Evolutionary conservation across 345 rosid species (phyloP), one percentile per base, ranked within the genome.

Genomic region (Limnanthes douglasii): DNA sequence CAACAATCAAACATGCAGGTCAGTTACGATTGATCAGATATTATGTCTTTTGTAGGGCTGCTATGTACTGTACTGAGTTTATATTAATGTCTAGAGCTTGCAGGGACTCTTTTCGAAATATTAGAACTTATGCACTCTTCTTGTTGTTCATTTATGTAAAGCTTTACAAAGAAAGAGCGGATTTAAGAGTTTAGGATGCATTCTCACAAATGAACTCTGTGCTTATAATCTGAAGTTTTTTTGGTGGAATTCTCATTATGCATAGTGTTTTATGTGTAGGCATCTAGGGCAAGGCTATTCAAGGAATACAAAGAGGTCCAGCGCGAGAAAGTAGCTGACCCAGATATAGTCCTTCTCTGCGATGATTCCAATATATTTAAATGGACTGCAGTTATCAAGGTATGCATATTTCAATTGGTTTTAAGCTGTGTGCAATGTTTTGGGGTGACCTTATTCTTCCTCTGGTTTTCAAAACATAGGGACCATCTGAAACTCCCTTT

Each of bases 331-430:
- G 56, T 54, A 10, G 86, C 79, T 38, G 98, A 90, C 62, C 96
- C 98, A 0, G 98, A 90, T 60, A 85, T 90, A 56, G 93, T 73
- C 40, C 54, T 92, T 37, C 81, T 68, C 25, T 92, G 99, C 42
- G 99, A 92, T 57, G 96, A 92, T 55, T 57, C 88, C 27, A 92
- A 92, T 70, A 81, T 92, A 36, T 92, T 92, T 52, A 85, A 85
- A 61, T 92, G 96, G 99, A 92, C 94, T 45, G 99, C 99, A 6
- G 83, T 85, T 34, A 71, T 92, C 54, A 85, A 92, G 94, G 99
- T 90, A 21, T 26, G 38, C 9, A 44, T 24, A 11, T 12, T 28
- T 9, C 11, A 5, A n/a, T 10, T 24, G 46, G 17, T 4, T 21
- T 22, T 43, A 37, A 26, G 9, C n/a, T 24, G n/a, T 28, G 18